Conservation (phyloP, 176 grass and related monocot genomes). For the Puya raimondii region DNA sequence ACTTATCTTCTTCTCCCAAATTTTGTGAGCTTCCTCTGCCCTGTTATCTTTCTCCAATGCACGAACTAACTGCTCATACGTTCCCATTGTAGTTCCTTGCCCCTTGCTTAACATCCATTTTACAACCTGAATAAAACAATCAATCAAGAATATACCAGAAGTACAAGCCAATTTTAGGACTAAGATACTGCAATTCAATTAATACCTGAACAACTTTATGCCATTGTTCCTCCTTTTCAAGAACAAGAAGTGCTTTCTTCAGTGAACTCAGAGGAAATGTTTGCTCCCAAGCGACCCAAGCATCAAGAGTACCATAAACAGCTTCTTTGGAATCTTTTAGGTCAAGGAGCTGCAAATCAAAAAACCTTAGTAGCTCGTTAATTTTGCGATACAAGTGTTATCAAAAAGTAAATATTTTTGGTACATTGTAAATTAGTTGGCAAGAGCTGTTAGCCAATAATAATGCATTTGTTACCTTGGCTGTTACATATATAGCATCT, state of each 20-base stretch:
- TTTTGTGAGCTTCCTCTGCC: slow-evolving; percentile 77
- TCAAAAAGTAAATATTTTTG: too few relatives aligned
- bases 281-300: slow-evolving; percentile 75
- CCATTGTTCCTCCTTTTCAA: slow-evolving; percentile 90
- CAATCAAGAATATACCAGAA: slow-evolving; percentile 1
- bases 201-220: slow-evolving; percentile 80
- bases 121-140: slow-evolving; percentile 40
- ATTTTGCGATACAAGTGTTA: background rate
- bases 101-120: slow-evolving; percentile 98
- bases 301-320: slow-evolving; percentile 84
- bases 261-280: slow-evolving; percentile 54
- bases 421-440: too few relatives aligned
- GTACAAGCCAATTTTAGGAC: background rate
- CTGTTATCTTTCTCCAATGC: slow-evolving; percentile 95
- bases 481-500: too few relatives aligned
- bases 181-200: background rate
- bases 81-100: slow-evolving; percentile 77
- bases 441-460: too few relatives aligned
- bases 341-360: slow-evolving; percentile 48
- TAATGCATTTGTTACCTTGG: too few relatives aligned
- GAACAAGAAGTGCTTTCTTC: slow-evolving; percentile 57
- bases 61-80: slow-evolving; percentile 63
- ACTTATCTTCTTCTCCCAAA: slow-evolving; percentile 73
- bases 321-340: slow-evolving; percentile 76
- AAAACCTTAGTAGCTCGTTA: background rate